These are phyloP conservation scores for Epichloe gansuensis DNA, from an alignment of 2,329 filamentous ascomycete species.

Conservation along the genomic window DNA sequence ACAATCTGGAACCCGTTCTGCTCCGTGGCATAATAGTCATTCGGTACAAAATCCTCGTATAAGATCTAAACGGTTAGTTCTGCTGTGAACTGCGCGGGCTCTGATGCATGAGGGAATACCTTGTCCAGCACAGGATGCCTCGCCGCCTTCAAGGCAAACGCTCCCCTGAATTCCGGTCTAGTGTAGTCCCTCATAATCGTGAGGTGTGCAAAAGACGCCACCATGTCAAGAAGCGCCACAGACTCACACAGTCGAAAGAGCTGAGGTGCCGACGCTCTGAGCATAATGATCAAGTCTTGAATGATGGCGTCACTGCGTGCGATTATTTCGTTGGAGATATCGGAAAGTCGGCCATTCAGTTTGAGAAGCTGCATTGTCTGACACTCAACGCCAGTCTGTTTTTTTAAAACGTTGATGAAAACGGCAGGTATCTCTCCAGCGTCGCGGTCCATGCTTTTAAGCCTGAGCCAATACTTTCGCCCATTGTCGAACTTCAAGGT, in stretches of 20 bases:
- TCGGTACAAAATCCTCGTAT: slow-evolving; percentile 61
- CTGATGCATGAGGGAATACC: slow-evolving; percentile 16
- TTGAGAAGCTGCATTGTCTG: slow-evolving; percentile 79
- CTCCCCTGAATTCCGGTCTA: slow-evolving; percentile 54
- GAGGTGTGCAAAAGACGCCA: slow-evolving; percentile 62
- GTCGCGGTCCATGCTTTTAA: slow-evolving; percentile 52
- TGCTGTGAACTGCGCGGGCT: slow-evolving; percentile 6
- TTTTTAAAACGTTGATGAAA: slow-evolving; percentile 65
- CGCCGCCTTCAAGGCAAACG: slow-evolving; percentile 59
- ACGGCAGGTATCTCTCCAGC: slow-evolving; percentile 44
- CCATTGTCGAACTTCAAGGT: slow-evolving; percentile 64
- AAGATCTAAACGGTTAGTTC: slow-evolving; percentile 34
- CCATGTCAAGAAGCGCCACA: slow-evolving; percentile 78
- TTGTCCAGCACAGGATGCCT: slow-evolving; percentile 71
- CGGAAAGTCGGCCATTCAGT: slow-evolving; percentile 61
- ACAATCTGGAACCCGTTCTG: slow-evolving; percentile 82
- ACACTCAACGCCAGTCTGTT: slow-evolving; percentile 69
- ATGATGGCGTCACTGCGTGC: slow-evolving; percentile 69
- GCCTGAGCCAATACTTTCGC: slow-evolving; percentile 66
- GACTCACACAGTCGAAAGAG: slow-evolving; percentile 80
- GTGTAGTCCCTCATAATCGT: slow-evolving; percentile 48
- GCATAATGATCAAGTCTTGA: slow-evolving; percentile 54
- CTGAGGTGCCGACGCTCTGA: slow-evolving; percentile 56
- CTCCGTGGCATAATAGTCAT: slow-evolving; percentile 75
- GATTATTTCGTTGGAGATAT: slow-evolving; percentile 74